Evolutionary conservation across 208 protist genomes (phyloP), one percentile per base, ranked within the genome.

Genomic region (Leishmania aethiopica): DNA sequence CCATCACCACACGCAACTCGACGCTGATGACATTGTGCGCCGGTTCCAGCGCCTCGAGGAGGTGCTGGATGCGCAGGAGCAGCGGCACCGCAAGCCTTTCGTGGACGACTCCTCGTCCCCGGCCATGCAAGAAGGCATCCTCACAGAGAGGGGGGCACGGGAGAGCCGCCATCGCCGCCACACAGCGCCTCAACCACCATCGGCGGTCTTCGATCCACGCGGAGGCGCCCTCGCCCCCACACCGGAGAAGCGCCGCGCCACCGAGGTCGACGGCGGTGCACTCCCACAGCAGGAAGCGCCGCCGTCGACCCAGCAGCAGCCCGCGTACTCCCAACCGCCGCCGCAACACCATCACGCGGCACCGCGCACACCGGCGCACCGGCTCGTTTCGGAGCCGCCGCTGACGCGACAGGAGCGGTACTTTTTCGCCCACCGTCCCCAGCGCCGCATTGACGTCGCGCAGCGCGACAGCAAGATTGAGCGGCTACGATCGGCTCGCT

Each of bases 391-490:
- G 28, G 91, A 95, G 79, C 87, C 88, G 0, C 90, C 91, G 10
- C 86, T 95, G 15, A 91, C 88, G 0, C 81, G n/a, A 6, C 88
- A 84, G 62, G 89, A 95, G 71, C 80, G 82, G 19, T 85, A 86
- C n/a, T 66, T 94, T 15, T 73, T 94, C 15, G 80, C 86, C 2
- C 83, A 84, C 37, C 90, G 93, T 53, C 91, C 93, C 37, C 88
- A 90, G 82, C 72, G 83, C 67, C 84, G 87, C 60, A 83, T 94
- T 57, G 88, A 95, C 76, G 82, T 86, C 42, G 87, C 78, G 0
- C 90, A 83, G 59, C 86, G 95, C 1, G 93, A 97, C 76, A 81
- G 86, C 70, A 97, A 97, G 77, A 96, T 96, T 70, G 93, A 94
- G 74, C 88, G 91, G 19, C 89, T 97, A 51, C 91, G 92, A 25